Base-by-base conservation (phyloP, 768 basidiomycete species). In the Cystobasidium onofrii region DNA sequence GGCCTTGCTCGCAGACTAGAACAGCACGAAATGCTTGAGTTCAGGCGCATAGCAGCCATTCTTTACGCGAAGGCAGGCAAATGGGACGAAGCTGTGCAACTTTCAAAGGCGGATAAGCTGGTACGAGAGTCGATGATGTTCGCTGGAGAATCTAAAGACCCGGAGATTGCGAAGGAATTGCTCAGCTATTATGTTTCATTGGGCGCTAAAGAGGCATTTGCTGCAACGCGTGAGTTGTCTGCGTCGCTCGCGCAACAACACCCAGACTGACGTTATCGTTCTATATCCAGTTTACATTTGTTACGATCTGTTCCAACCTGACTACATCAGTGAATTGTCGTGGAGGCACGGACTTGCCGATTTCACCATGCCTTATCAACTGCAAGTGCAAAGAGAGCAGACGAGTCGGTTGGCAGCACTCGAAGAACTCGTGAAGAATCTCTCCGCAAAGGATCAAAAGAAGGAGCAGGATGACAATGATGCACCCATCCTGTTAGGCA, bases 141-240 rank as follows among this genome's bases (percentile, higher is more conserved):
- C 0, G 91, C 93, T 18, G 89, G 94, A 0, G 83, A 85, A n/a
- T 96, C 93, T 1, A 84, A 79, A 36, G 88, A 87, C n/a, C 89
- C 86, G 1, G 91, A 96, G 72, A 89, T 98, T 36, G 90, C 93
- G 2, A 95, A 99, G 81, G 96, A 98, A 64, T 85, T 98, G 20
- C 84, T 98, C 29, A 89, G 89, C 2, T 98, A 98, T 84, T 99
- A 98, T 80, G 93, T 96, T 73, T 91, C 92, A 82, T 97, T 99
- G 76, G 96, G 96, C 39, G 95, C 95, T 86, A 94, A 93, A 83
- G 96, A 99, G 80, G 95, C 92, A 82, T 99, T 95, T 81, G 89
- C 92, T 0, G 91, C 77, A 13, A 76, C n/a, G 64, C 75, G 73
- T 74, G 60, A 74, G 73, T 74, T 15, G 18, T 17, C 10, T 34